A percentile compares a stretch with the other conserved stretches of the same genome.
These are phyloP conservation scores for Mangifera indica DNA, from an alignment of 345 rosid species.

Conservation along the genomic window DNA sequence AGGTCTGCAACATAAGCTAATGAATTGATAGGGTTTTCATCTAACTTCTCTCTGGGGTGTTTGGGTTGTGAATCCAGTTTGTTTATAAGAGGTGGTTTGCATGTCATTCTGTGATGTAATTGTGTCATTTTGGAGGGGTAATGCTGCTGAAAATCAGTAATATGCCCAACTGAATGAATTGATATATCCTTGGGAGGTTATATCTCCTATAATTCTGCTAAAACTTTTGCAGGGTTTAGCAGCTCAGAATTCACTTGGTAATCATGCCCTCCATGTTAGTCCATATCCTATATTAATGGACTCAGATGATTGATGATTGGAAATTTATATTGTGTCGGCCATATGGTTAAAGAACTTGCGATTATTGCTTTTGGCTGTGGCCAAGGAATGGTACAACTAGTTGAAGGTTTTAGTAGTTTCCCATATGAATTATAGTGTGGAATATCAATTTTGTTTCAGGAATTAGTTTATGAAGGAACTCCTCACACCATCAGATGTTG, in stretches of 20 bases:
- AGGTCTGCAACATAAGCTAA: too few relatives aligned
- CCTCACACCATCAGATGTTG: constrained; percentile 72
- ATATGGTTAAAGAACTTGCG: background rate
- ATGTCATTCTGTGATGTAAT: background rate
- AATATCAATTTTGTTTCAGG: constrained; percentile 40
- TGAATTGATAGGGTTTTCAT: background rate
- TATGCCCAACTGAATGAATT: background rate
- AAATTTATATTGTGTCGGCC: background rate
- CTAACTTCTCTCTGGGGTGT: constrained; percentile 1
- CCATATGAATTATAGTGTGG: background rate
- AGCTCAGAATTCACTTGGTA: background rate
- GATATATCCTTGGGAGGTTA: background rate
- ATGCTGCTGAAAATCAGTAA: background rate
- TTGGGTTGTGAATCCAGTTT: background rate
- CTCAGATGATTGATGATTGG: background rate
- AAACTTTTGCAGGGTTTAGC: background rate
- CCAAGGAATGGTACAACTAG: background rate
- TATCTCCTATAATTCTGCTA: background rate
- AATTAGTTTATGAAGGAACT: constrained; percentile 48
- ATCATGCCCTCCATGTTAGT: background rate
- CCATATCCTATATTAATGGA: background rate
- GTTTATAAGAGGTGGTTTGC: background rate
- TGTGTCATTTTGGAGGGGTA: background rate
- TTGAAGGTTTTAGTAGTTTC: background rate
- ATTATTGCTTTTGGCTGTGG: background rate